Evolutionary conservation across 768 basidiomycete species (phyloP).

Genomic region (Phlebiopsis flavidoalba): DNA sequence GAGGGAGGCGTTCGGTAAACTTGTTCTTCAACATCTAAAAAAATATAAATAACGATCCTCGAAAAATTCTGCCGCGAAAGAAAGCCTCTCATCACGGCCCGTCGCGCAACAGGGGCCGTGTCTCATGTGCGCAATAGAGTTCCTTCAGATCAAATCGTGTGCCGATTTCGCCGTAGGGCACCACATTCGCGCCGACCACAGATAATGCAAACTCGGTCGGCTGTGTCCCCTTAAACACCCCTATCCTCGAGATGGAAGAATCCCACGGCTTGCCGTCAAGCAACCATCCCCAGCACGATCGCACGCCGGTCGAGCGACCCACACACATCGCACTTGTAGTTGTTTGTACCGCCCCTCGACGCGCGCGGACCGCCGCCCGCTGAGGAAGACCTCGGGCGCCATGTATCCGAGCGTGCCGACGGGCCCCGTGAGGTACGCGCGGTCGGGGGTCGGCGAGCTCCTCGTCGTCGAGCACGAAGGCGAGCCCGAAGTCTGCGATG

Average conservation of each 20-base stretch:
- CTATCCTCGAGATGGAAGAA: too few relatives aligned
- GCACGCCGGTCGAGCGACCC: constrained; percentile 43
- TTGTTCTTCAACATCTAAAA: not conserved
- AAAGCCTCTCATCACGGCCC: too few relatives aligned
- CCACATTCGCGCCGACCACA: not conserved
- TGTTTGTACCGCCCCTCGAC: constrained; percentile 24
- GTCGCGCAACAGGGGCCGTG: too few relatives aligned
- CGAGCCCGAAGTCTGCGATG: constrained; percentile 42
- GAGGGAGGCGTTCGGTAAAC: not conserved
- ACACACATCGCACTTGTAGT: constrained; percentile 45
- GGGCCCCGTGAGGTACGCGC: constrained; percentile 13
- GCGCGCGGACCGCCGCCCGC: not conserved
- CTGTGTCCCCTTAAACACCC: too few relatives aligned
- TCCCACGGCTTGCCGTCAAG: not conserved
- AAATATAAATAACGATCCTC: not conserved
- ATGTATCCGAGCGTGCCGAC: constrained; percentile 36
- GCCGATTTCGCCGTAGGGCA: not conserved
- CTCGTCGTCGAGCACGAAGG: not conserved
- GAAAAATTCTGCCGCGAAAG: not conserved
- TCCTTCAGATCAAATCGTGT: not conserved
- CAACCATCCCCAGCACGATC: constrained; percentile 40
- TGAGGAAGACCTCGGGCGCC: constrained; percentile 42
- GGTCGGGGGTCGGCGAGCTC: not conserved
- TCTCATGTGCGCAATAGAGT: too few relatives aligned
- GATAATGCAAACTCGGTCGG: too few relatives aligned